Conservation (phyloP, 176 grass and related monocot genomes). For the Oryza meridionalis region DNA sequence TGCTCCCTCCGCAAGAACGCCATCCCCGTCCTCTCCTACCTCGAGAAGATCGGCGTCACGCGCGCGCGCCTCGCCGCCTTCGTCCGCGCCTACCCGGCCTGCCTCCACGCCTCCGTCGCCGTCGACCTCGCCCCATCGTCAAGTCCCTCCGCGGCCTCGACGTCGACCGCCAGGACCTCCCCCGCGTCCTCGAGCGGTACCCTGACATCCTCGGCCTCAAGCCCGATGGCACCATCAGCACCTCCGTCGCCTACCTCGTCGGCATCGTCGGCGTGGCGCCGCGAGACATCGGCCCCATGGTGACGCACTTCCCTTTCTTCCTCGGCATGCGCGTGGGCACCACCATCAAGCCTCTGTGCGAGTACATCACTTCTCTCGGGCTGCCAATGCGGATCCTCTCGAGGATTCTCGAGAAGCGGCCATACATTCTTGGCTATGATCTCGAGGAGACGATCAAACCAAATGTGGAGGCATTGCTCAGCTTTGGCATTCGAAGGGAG, state of each 20-base stretch:
- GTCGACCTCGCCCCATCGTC: constrained; percentile 81
- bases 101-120: constrained; percentile 88
- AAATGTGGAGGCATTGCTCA: constrained; percentile 70
- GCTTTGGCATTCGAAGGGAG: constrained; percentile 74
- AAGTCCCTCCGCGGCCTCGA: constrained; percentile 87
- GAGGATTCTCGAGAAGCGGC: constrained; percentile 85
- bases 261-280: constrained; percentile 74
- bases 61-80: constrained; percentile 75
- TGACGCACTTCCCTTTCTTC: constrained; percentile 90
- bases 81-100: constrained; percentile 73
- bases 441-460: constrained; percentile 88
- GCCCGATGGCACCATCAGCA: constrained; percentile 92
- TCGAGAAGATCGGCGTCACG: constrained; percentile 88
- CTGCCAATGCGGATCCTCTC: constrained; percentile 77
- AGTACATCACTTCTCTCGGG: constrained; percentile 77
- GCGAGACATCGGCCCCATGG: constrained; percentile 92
- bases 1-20: constrained; percentile 89
- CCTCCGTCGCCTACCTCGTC: constrained; percentile 86
- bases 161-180: constrained; percentile 85
- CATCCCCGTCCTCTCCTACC: constrained; percentile 92
- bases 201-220: constrained; percentile 90
- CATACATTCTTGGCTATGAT: constrained; percentile 85
- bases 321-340: constrained; percentile 91
- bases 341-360: constrained; percentile 82
- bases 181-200: constrained; percentile 74